These are phyloP conservation scores for Backusella morwellensis DNA, from an alignment of 192 early-diverging fungal genomes.

Conservation along the genomic window DNA sequence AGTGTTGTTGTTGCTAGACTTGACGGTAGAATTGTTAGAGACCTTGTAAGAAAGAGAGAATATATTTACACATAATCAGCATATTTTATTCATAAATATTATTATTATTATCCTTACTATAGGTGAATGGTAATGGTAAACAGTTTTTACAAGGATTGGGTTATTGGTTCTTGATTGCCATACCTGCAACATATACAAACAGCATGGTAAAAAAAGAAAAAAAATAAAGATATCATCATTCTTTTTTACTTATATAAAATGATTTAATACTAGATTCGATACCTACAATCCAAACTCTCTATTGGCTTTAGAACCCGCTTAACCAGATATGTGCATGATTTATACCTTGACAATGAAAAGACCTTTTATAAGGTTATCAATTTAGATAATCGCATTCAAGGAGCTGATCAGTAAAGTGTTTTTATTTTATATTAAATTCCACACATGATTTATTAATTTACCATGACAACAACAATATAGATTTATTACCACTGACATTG, in stretches of 20 bases:
- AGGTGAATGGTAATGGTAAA: constrained; percentile 78
- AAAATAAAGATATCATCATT: too few relatives aligned
- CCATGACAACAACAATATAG: constrained; percentile 9
- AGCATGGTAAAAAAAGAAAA: constrained; percentile 72
- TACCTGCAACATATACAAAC: constrained; percentile 97
- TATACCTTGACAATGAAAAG: constrained; percentile 81
- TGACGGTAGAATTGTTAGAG: constrained; percentile 93
- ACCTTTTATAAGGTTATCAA: constrained; percentile 90
- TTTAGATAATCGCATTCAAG: constrained; percentile 86
- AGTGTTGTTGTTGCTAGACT: constrained; percentile 89
- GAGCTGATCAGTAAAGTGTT: constrained; percentile 73
- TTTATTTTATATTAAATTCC: neutral
- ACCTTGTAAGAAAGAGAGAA: constrained; percentile 68
- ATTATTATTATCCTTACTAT: neutral
- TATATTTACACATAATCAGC: neutral
- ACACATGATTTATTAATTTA: too few relatives aligned
- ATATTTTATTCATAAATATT: neutral
- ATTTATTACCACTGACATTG: constrained; percentile 84
- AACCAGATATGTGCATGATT: constrained; percentile 82
- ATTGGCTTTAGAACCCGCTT: constrained; percentile 81
- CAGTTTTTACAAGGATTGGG: constrained; percentile 73
- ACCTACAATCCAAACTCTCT: constrained; percentile 71
- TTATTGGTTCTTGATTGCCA: constrained; percentile 92
- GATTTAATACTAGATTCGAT: constrained; percentile 48
- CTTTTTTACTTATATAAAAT: neutral